phyloP scores from a whole-genome alignment of 2,329 filamentous ascomycete genomes.

The Dothidotthia symphoricarpi region DNA sequence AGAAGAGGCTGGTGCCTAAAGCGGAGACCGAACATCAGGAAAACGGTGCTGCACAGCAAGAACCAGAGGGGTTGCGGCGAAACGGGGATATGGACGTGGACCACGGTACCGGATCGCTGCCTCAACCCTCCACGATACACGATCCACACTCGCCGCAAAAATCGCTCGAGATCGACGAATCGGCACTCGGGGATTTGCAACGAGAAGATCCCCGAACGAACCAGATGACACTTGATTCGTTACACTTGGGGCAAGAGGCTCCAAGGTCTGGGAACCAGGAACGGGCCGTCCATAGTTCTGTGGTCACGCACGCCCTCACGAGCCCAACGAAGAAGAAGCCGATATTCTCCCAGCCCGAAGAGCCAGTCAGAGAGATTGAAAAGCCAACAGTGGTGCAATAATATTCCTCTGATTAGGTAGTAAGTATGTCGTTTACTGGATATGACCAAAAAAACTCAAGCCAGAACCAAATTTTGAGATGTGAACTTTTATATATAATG shows the following conservation, averaged over 20 bases:
- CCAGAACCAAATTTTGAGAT: too few relatives aligned
- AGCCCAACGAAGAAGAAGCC: conserved; percentile 38
- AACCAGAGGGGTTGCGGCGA: not conserved
- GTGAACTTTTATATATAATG: too few relatives aligned
- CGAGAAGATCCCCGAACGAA: conserved; percentile 24
- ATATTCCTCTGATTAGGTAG: not conserved
- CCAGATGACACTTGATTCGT: conserved; percentile 3
- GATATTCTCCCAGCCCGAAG: conserved; percentile 46
- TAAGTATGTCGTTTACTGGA: too few relatives aligned
- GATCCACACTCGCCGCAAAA: conserved; percentile 5
- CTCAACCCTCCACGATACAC: conserved; percentile 1
- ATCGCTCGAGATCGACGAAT: conserved; percentile 26
- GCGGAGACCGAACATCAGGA: conserved; percentile 14
- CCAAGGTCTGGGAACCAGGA: not conserved
- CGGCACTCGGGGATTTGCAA: conserved; percentile 21
- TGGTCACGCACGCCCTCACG: conserved; percentile 18
- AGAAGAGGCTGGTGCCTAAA: conserved; percentile 48
- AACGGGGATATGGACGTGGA: not conserved
- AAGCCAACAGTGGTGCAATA: conserved; percentile 22
- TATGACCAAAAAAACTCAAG: too few relatives aligned
- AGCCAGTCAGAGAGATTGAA: conserved; percentile 44
- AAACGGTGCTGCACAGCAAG: conserved; percentile 1
- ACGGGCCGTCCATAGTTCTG: too few relatives aligned
- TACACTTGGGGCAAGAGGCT: not conserved
- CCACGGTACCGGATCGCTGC: not conserved